Conservation (phyloP, 1,139 yeast genomes). For the Saccharomyces hybrid region DNA sequence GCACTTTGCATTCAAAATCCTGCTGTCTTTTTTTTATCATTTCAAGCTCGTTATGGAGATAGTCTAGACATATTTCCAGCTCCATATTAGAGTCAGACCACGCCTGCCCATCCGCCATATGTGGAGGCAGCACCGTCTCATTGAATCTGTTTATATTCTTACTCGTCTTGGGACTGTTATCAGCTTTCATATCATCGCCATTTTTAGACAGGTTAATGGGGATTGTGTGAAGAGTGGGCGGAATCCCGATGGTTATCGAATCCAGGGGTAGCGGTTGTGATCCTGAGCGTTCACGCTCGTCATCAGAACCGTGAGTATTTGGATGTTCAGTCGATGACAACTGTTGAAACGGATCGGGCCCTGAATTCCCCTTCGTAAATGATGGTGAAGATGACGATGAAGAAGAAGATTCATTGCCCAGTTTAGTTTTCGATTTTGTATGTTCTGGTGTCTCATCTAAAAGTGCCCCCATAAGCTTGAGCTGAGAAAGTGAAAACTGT, state of each 20-base stretch:
- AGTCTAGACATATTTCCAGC: neutral
- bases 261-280: conserved; percentile 14
- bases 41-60: neutral
- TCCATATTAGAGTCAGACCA: neutral
- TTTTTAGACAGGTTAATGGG: neutral
- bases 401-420: conserved; percentile 1
- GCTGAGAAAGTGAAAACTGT: conserved; percentile 1
- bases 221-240: conserved; percentile 2
- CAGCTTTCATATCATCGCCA: neutral
- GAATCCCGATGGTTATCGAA: conserved; percentile 14
- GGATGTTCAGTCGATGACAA: neutral
- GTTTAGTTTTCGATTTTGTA: neutral
- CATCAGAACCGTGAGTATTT: neutral
- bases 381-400: neutral
- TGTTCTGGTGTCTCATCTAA: conserved; percentile 1
- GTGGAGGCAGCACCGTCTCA: neutral
- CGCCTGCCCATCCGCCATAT: neutral
- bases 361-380: neutral
- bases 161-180: neutral
- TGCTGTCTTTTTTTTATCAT: neutral
- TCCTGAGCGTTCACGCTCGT: neutral
- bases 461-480: conserved; percentile 1
- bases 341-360: neutral
- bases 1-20: neutral
- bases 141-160: neutral